Base-by-base conservation (phyloP, 305 asterid species). In the Fraxinus angustifolia region DNA sequence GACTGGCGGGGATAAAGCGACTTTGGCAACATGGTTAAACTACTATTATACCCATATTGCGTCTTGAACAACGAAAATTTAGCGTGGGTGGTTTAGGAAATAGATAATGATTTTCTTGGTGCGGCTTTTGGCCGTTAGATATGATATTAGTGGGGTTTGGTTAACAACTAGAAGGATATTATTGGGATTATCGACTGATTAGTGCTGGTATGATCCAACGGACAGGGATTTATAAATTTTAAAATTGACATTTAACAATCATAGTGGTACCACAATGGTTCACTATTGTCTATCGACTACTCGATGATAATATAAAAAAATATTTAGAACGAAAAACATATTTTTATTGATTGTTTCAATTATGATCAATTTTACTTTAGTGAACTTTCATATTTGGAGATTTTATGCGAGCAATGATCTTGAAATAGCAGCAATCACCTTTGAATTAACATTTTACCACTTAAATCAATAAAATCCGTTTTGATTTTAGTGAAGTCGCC, bases 31-130 rank as follows among this genome's bases (percentile, higher is more conserved):
- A n/a, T 58, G 0, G 3, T 1, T 65, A 16, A 82, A 84, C 82
- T 84, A 84, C 87, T 40, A 3, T 33, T 0, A 6, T 77, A 65
- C 76, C 84, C 86, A n/a, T 79, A 76, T 40, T 30, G 60, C 53
- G 17, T 19, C 35, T 19, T 38, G 62, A 45, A 6, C 30, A 14
- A 48, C 72, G 45, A n/a, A 45, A 35, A 65, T 11, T 45, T 1
- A 62, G n/a, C 3, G 17, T 4, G 86, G 86, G 79, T 42, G 0
- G 3, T 45, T 45, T 45, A 11, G 86, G 83, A 76, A 36, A 14
- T 4, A 7, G 33, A 16, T 67, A 65, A 75, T 67, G 40, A 4
- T 30, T 60, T 36, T 65, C 19, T 75, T 82, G 77, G 82, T 80
- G 81, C 62, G 78, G 74, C 76, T 60, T 75, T 70, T 75, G 78